phyloP scores from a whole-genome alignment of 1,284 basidiomycete species.

The Moniliophthora roreri region DNA sequence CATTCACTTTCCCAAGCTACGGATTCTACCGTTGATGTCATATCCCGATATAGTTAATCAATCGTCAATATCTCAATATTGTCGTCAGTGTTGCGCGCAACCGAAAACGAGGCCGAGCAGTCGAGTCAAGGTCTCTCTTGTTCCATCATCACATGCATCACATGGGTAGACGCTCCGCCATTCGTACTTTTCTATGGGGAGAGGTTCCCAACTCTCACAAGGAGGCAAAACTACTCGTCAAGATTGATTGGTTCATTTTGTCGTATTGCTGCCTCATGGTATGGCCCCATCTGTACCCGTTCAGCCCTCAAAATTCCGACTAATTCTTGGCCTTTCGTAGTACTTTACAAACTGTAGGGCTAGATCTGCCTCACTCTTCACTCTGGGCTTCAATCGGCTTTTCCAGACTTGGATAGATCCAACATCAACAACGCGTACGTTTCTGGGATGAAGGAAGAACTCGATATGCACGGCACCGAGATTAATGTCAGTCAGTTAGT shows the following conservation, averaged over 20 bases:
- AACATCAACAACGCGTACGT: slow-evolving; percentile 75
- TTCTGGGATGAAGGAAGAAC: slow-evolving; percentile 81
- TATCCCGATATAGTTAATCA: too few species aligned
- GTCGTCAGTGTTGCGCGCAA: too few species aligned
- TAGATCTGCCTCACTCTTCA: slow-evolving; percentile 17
- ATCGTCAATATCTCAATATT: too few species aligned
- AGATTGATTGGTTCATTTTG: slow-evolving; percentile 66
- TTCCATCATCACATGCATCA: neutral
- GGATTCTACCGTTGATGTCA: neutral
- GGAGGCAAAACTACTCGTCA: slow-evolving; percentile 51
- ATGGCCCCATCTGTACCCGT: slow-evolving; percentile 19
- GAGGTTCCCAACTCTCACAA: slow-evolving; percentile 32
- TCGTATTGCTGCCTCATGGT: slow-evolving; percentile 73
- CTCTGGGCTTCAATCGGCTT: neutral
- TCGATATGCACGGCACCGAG: slow-evolving; percentile 68
- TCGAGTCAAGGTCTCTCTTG: neutral
- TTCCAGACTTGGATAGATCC: slow-evolving; percentile 60
- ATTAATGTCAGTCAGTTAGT: slow-evolving; percentile 53
- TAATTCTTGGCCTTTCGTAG: slow-evolving; percentile 30
- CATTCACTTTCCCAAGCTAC: neutral
- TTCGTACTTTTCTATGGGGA: slow-evolving; percentile 24
- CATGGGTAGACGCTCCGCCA: neutral
- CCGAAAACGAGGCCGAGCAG: too few species aligned
- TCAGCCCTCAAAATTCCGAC: slow-evolving; percentile 11
- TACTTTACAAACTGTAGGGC: slow-evolving; percentile 63